Evolutionary conservation across 495 filamentous ascomycete genomes (phyloP).

Genomic region (Aspergillus saccharolyticus): DNA sequence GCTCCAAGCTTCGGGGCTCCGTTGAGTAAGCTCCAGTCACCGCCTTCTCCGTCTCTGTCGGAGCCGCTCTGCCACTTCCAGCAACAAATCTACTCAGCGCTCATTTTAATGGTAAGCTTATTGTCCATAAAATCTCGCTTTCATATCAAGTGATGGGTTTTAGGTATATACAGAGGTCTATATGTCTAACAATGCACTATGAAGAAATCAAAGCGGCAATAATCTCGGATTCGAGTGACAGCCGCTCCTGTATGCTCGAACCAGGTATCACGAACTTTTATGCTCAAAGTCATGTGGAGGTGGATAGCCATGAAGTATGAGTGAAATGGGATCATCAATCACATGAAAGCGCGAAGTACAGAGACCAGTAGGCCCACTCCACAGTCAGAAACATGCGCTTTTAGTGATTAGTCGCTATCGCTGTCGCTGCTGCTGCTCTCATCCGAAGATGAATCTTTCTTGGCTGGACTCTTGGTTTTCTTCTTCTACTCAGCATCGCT

Average conservation of each 20-base stretch:
- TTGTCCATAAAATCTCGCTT: too few species aligned
- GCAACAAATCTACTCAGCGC: too few species aligned
- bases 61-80: not conserved
- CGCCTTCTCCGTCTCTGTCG: conserved; percentile 17
- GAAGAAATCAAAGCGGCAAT: not conserved
- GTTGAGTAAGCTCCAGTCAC: conserved; percentile 26
- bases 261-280: conserved; percentile 8
- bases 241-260: conserved; percentile 6
- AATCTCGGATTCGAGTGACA: not conserved
- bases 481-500: conserved; percentile 16
- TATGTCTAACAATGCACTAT: not conserved
- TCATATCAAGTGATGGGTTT: not conserved
- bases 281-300: not conserved
- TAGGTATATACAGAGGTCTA: not conserved
- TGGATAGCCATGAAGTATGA: too few species aligned
- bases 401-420: conserved; percentile 19
- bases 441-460: conserved; percentile 2
- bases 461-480: not conserved
- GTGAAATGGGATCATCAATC: too few species aligned
- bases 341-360: not conserved
- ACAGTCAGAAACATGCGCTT: conserved; percentile 18
- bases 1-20: conserved; percentile 34
- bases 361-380: not conserved
- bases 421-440: conserved; percentile 14
- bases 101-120: not conserved